These are phyloP conservation scores for Ephemerocybe angulata DNA, from an alignment of 768 basidiomycete species.

Conservation along the genomic window DNA sequence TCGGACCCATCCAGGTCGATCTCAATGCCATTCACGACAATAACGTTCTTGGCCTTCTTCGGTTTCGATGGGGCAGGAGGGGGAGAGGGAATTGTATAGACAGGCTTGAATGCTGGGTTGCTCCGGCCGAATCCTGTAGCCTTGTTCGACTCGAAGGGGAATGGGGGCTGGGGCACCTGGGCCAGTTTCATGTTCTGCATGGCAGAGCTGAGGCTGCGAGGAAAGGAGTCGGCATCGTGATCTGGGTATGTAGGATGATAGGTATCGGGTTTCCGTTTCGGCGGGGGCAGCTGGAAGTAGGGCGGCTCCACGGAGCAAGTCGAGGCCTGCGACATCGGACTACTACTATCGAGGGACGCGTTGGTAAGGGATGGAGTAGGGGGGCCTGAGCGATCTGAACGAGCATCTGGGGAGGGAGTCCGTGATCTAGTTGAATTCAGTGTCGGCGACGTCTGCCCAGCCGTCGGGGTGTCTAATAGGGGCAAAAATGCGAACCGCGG, in stretches of 20 bases:
- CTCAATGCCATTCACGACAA: background rate
- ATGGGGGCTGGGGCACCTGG: background rate
- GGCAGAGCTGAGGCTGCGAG: background rate
- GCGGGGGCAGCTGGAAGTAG: constrained; percentile 26
- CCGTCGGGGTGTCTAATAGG: constrained; percentile 5
- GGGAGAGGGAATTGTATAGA: background rate
- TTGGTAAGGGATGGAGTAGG: constrained; percentile 35
- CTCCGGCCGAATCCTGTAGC: background rate
- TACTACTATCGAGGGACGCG: constrained; percentile 33
- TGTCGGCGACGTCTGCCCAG: background rate
- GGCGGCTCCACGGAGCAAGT: constrained; percentile 26
- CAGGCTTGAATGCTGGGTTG: background rate
- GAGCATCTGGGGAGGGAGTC: constrained; percentile 10
- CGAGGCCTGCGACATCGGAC: constrained; percentile 31
- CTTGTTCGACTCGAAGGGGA: background rate
- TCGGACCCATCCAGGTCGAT: constrained; percentile 30
- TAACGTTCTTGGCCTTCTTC: constrained; percentile 2
- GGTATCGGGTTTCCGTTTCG: background rate
- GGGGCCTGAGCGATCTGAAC: constrained; percentile 26
- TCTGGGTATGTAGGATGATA: constrained; percentile 4
- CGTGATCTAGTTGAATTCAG: constrained; percentile 9
- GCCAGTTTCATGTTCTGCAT: background rate
- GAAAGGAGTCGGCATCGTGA: constrained; percentile 4
- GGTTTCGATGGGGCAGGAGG: constrained; percentile 3
- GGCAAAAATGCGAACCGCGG: constrained; percentile 16